phyloP scores from a whole-genome alignment of 805 yeast genomes.

The Candida sanyiensis region DNA sequence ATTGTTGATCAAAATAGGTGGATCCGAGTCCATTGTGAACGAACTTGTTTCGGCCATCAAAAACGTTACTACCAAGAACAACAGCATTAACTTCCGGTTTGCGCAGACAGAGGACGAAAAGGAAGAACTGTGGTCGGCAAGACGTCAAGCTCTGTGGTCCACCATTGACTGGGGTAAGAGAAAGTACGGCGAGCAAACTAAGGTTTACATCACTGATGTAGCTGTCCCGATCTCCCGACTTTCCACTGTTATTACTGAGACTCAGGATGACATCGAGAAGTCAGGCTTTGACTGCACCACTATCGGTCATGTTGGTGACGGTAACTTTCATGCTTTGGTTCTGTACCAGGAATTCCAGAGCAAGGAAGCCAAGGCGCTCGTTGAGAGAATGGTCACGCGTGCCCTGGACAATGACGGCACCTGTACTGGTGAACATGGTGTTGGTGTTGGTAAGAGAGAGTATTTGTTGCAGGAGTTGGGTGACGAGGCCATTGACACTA shows the following conservation, averaged over 20 bases:
- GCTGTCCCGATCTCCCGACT: conserved; percentile 74
- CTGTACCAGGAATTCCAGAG: conserved; percentile 49
- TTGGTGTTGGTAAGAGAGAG: conserved; percentile 72
- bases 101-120: conserved; percentile 61
- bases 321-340: conserved; percentile 69
- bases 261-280: conserved; percentile 51
- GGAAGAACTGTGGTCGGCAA: conserved; percentile 66
- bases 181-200: conserved; percentile 39
- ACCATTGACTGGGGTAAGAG: conserved; percentile 59
- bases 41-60: conserved; percentile 44
- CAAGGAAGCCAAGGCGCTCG: conserved; percentile 41
- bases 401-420: conserved; percentile 76
- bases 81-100: conserved; percentile 53
- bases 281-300: conserved; percentile 52
- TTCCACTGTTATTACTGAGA: conserved; percentile 55
- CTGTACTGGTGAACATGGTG: conserved; percentile 84
- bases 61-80: conserved; percentile 46
- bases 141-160: conserved; percentile 66
- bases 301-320: conserved; percentile 82
- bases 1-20: conserved; percentile 59
- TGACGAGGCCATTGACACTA: conserved; percentile 55
- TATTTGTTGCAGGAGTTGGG: conserved; percentile 62
- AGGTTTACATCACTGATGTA: conserved; percentile 72
- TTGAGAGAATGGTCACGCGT: conserved; percentile 54
- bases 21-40: conserved; percentile 40